A percentile compares a stretch with the other conserved stretches of the same genome.
phyloP scores from a whole-genome alignment of 2,329 filamentous ascomycete species.

The Fusarium papillatum region DNA sequence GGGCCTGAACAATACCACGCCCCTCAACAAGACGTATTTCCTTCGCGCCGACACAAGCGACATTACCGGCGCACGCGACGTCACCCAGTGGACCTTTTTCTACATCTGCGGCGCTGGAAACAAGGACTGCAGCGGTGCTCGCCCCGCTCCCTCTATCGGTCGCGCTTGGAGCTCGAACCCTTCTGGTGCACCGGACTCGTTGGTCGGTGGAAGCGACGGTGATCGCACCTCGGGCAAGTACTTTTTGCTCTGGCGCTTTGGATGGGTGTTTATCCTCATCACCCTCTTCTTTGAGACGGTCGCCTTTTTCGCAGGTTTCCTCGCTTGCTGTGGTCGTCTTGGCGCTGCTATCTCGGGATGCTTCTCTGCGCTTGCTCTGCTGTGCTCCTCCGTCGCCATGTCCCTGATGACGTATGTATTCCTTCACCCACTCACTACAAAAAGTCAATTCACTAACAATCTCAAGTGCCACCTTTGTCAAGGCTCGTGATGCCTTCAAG shows the following conservation, averaged over 20 bases:
- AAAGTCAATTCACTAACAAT: slow-evolving; percentile 18
- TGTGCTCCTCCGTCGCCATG: slow-evolving; percentile 77
- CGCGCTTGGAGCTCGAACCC: slow-evolving; percentile 73
- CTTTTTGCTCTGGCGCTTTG: slow-evolving; percentile 91
- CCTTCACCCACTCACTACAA: not conserved
- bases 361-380: slow-evolving; percentile 70
- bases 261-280: slow-evolving; percentile 92
- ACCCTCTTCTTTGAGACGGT: slow-evolving; percentile 82
- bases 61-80: slow-evolving; percentile 76
- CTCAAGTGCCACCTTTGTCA: slow-evolving; percentile 71
- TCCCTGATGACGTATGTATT: slow-evolving; percentile 80
- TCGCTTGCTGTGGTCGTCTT: slow-evolving; percentile 79
- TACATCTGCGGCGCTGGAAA: slow-evolving; percentile 79
- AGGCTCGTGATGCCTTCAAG: slow-evolving; percentile 77
- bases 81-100: slow-evolving; percentile 93
- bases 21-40: slow-evolving; percentile 86
- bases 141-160: slow-evolving; percentile 78
- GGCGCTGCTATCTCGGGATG: slow-evolving; percentile 77
- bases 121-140: slow-evolving; percentile 73
- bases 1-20: slow-evolving; percentile 62
- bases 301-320: slow-evolving; percentile 76
- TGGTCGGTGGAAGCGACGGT: slow-evolving; percentile 66
- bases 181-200: slow-evolving; percentile 55
- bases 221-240: slow-evolving; percentile 71
- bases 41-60: slow-evolving; percentile 82